phyloP scores from a whole-genome alignment of 192 early-diverging fungal genomes.

The Dissophora globulifera region DNA sequence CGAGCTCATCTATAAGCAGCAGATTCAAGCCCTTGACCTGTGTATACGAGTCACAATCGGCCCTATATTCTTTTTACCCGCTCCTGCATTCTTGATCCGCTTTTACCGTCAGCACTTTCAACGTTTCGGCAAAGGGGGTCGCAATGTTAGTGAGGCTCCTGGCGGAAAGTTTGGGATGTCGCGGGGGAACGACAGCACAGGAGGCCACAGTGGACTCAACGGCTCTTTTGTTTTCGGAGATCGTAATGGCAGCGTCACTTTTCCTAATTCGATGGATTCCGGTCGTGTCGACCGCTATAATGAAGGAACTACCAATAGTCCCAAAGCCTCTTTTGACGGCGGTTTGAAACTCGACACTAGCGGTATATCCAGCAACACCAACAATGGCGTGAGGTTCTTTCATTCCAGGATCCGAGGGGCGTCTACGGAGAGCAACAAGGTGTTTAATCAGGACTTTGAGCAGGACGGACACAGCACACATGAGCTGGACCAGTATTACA shows the following conservation, averaged over 20 bases:
- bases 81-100: constrained; percentile 21
- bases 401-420: constrained; percentile 19
- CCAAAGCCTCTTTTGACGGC: neutral
- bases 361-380: neutral
- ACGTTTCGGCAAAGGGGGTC: neutral
- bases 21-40: constrained; percentile 42
- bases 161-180: neutral
- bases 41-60: constrained; percentile 31
- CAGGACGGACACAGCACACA: constrained; percentile 10
- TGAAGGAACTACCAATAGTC: neutral
- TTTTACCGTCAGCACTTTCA: constrained; percentile 21
- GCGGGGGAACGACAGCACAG: neutral
- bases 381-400: constrained; percentile 15
- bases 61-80: constrained; percentile 30
- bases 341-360: neutral
- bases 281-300: neutral
- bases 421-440: constrained; percentile 31
- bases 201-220: neutral
- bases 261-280: constrained; percentile 8
- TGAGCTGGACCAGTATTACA: constrained; percentile 26
- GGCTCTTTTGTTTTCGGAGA: neutral
- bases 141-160: neutral
- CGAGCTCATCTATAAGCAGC: constrained; percentile 5
- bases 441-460: constrained; percentile 33
- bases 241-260: neutral